phyloP scores from a whole-genome alignment of 192 early-diverging fungal species.

The Podila epicladia region DNA sequence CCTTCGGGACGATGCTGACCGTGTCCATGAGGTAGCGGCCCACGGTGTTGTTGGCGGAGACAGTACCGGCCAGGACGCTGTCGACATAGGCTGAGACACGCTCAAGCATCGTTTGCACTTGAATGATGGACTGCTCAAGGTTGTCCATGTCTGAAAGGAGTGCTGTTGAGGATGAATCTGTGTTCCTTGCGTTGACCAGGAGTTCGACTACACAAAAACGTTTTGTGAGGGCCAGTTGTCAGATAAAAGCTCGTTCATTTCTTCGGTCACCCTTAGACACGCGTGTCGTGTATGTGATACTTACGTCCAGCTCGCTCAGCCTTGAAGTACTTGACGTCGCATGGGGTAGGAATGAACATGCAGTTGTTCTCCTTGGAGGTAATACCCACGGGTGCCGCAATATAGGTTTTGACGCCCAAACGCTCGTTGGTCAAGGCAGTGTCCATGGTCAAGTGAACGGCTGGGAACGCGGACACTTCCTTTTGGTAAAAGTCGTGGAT shows the following conservation, averaged over 20 bases:
- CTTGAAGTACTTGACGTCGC: conserved; percentile 90
- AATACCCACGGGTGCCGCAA: conserved; percentile 81
- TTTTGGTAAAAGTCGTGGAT: conserved; percentile 84
- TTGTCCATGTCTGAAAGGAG: conserved; percentile 92
- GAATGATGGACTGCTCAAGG: conserved; percentile 79
- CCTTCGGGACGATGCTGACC: conserved; percentile 87
- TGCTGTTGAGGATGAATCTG: conserved; percentile 59
- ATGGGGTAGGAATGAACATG: conserved; percentile 89
- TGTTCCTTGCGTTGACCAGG: conserved; percentile 68
- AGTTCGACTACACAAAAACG: conserved; percentile 65
- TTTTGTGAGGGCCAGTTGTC: neutral
- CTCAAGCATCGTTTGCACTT: conserved; percentile 88
- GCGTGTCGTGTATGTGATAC: conserved; percentile 10
- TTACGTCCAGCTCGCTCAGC: conserved; percentile 87
- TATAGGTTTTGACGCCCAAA: conserved; percentile 79
- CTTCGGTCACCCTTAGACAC: too few relatives aligned
- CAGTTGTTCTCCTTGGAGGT: conserved; percentile 78
- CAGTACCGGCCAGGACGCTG: conserved; percentile 67
- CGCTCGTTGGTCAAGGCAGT: conserved; percentile 74
- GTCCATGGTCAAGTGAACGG: conserved; percentile 91
- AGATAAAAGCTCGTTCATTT: too few relatives aligned
- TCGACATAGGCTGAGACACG: conserved; percentile 85
- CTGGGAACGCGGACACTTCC: conserved; percentile 77
- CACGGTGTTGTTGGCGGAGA: conserved; percentile 75
- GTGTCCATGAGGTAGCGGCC: conserved; percentile 96